Evolutionary conservation across 495 filamentous ascomycete genomes (phyloP).

Genomic region (Tuber brumale): DNA sequence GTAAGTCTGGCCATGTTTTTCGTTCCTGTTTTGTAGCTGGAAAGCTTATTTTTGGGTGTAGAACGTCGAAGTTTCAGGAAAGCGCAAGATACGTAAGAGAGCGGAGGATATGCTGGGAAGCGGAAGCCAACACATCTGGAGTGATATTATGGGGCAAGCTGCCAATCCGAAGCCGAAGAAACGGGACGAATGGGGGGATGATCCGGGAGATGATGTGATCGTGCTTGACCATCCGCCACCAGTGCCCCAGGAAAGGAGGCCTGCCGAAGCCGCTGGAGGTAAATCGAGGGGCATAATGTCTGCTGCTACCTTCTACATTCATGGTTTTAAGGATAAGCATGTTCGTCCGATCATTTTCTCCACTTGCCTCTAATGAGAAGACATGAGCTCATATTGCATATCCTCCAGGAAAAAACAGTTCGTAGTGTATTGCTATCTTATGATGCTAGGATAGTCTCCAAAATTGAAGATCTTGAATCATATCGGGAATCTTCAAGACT

Average conservation of each 20-base stretch:
- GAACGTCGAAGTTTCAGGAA: slow-evolving; percentile 42
- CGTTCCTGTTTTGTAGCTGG: slow-evolving; percentile 35
- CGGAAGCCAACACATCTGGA: slow-evolving; percentile 79
- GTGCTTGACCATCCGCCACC: not conserved
- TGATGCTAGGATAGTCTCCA: slow-evolving; percentile 48
- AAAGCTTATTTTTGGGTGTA: not conserved
- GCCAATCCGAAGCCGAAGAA: slow-evolving; percentile 43
- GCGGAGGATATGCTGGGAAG: slow-evolving; percentile 70
- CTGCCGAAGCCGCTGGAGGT: not conserved
- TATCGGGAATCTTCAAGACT: slow-evolving; percentile 40
- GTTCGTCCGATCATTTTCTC: slow-evolving; percentile 19
- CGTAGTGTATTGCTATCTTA: slow-evolving; percentile 52
- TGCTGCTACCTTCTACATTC: slow-evolving; percentile 26
- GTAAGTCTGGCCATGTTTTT: slow-evolving; percentile 44
- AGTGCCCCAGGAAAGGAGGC: not conserved
- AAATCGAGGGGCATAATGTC: slow-evolving; percentile 21
- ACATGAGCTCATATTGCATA: slow-evolving; percentile 9
- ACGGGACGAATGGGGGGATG: slow-evolving; percentile 43
- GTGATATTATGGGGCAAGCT: slow-evolving; percentile 65
- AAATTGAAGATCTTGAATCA: slow-evolving; percentile 43
- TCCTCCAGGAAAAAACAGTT: slow-evolving; percentile 38
- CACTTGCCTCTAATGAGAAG: not conserved
- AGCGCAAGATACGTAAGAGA: slow-evolving; percentile 68
- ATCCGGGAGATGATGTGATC: slow-evolving; percentile 36
- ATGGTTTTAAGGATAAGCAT: slow-evolving; percentile 32